Base-by-base conservation (phyloP, 805 yeast genomes). In the Wickerhamomyces rabaulensis region DNA sequence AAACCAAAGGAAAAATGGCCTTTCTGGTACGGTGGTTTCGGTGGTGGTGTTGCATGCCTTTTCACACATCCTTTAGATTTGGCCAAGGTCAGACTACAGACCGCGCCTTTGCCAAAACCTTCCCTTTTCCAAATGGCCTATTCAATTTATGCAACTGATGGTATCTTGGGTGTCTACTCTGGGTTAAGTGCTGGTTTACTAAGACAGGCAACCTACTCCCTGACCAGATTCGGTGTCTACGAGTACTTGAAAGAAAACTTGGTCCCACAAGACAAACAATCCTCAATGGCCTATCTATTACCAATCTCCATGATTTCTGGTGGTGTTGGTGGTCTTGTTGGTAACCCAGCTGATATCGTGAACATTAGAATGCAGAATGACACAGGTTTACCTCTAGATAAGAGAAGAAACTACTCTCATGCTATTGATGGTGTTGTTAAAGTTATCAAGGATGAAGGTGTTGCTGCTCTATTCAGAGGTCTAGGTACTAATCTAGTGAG, bases 361-460 rank as follows among this genome's bases (percentile, higher is more conserved):
- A 88, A 88, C 56, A 86, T 88, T 52, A 77, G 96, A 66, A 88
- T 88, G 96, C 96, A 88, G 64, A 88, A 88, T 63, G 96, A 88
- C 60, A 79, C 84, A 7, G 69, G 90, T 0, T 69, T 86, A 49
- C 87, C 90, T 5, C 47, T 65, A 5, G 81, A 71, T 2, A 73
- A 80, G 53, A 75, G 90, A 61, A 75, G 96, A 63, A 79, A 84
- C 60, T 88, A 89, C 63, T 72, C 73, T 43, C 82, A 89, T 63
- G 95, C 94, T 0, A 56, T 88, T 35, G 91, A 88, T 61, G 96
- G 96, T 15, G 64, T 89, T 26, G 57, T 61, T 44, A 74, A 83
- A 53, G 80, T 89, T 42, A 56, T 68, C 8, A 68, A 62, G 41
- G 80, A 81, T 31, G 96, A 89, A 61, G 84, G 86, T 15, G 55